These are phyloP conservation scores for Fraxinus excelsior DNA, from an alignment of 257 asterid genomes.

Conservation along the genomic window DNA sequence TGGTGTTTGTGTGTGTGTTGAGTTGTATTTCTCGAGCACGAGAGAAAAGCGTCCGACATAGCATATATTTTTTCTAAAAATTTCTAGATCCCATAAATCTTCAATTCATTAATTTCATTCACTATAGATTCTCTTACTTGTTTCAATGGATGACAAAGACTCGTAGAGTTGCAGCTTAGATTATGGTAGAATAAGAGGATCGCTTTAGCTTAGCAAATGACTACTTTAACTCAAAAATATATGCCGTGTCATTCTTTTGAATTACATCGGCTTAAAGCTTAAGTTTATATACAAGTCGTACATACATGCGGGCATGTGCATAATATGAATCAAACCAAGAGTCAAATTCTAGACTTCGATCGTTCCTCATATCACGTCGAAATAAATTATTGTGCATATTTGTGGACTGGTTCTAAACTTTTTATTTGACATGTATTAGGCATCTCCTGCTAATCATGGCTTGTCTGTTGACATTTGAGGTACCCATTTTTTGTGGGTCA, in stretches of 20 bases:
- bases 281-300: too few relatives aligned
- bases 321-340: neutral
- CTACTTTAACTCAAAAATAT: neutral
- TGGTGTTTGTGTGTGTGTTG: neutral
- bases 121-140: too few relatives aligned
- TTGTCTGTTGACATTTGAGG: slow-evolving; percentile 52
- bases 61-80: too few relatives aligned
- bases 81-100: neutral
- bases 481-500: slow-evolving; percentile 63
- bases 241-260: too few relatives aligned
- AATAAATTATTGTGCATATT: neutral
- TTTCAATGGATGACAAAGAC: too few relatives aligned
- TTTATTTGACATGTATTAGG: slow-evolving; percentile 5
- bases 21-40: neutral
- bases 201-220: neutral
- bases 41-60: neutral
- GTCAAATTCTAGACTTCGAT: too few relatives aligned
- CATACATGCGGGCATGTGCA: neutral
- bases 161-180: neutral
- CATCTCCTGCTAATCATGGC: slow-evolving; percentile 49
- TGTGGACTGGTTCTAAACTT: slow-evolving; percentile 14
- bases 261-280: neutral
- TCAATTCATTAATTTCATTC: too few relatives aligned
- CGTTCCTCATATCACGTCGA: too few relatives aligned
- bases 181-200: neutral